A percentile compares a stretch with the other conserved stretches of the same genome.
Evolutionary conservation across 2,329 filamentous ascomycete genomes (phyloP).

Genomic region (Fusarium pseudoanthophilum): DNA sequence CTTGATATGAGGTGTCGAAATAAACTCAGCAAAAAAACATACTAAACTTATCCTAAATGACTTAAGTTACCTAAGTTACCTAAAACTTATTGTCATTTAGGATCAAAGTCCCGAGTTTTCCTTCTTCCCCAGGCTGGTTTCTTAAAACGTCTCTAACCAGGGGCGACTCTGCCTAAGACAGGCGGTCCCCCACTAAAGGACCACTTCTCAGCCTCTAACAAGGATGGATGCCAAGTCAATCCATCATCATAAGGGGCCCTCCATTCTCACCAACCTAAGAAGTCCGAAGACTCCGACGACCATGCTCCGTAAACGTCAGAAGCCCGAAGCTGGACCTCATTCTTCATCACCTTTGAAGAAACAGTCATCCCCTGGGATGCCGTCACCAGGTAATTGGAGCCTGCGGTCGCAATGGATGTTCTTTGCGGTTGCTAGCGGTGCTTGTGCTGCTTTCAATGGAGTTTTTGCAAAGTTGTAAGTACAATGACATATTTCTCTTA

Average conservation of each 20-base stretch:
- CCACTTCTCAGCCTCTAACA: constrained; percentile 26
- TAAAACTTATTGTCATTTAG: neutral
- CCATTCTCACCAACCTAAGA: constrained; percentile 23
- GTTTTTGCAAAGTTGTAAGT: constrained; percentile 84
- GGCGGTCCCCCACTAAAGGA: constrained; percentile 34
- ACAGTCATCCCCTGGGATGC: constrained; percentile 19
- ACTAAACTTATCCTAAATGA: neutral
- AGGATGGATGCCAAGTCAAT: constrained; percentile 20
- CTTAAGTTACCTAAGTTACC: neutral
- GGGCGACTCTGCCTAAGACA: neutral
- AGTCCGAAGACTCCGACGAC: constrained; percentile 28
- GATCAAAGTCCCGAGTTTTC: neutral
- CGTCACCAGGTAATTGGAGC: constrained; percentile 42
- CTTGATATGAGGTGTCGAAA: neutral
- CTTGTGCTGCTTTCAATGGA: constrained; percentile 83
- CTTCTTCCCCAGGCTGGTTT: neutral
- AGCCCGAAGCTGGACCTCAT: neutral
- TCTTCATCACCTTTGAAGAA: neutral
- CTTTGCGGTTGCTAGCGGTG: constrained; percentile 77
- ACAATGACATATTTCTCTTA: neutral
- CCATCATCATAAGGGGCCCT: constrained; percentile 30
- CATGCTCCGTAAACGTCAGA: constrained; percentile 48
- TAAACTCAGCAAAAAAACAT: neutral
- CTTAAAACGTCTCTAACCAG: constrained; percentile 11
- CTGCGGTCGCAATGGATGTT: constrained; percentile 68